Base-by-base conservation (phyloP, 257 asterid genomes). In the Plectranthus barbatus region DNA sequence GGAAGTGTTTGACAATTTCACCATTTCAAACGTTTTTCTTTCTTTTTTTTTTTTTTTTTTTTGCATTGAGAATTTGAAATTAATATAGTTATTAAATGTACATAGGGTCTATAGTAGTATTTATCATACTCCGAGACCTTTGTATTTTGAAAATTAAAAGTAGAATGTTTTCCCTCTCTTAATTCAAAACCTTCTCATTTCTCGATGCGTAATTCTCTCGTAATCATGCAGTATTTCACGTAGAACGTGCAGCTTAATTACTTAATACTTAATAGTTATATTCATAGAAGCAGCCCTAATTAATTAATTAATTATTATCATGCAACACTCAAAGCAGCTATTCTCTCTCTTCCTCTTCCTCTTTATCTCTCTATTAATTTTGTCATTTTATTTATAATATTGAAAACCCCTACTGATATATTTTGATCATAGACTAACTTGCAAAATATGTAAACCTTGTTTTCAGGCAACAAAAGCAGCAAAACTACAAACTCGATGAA, bases 391-490 rank as follows among this genome's bases (percentile, higher is more conserved):
- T 31, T 4, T 3, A 17, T 49, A 49, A 49, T 12, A 48, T 58
- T 31, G 9, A 45, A 67, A 33, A 46, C 4, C n/a, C 40, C 70
- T 41, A 39, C 18, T 50, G 31, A 26, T 26, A 26, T 26, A 26
- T 26, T 1, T 26, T n/a, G n/a, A n/a, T 26, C 31, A 26, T 26
- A 26, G 31, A 23, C 14, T 19, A 50, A 15, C 2, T 50, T 21
- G 3, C 55, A 53, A 36, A 41, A 36, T 61, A 14, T 1, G 15
- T 37, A 56, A 31, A 56, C 76, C 76, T 24, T 57, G 64, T 23
- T 64, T 71, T 64, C 72, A 14, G 76, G 76, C 49, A 48, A 59
- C 39, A 64, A 49, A 71, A 64, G 46, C 18, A 46, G 29, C 41
- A 70, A 34, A 46, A 62, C 19, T 62, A 47, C 48, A 56, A 56